A percentile compares a stretch with the other conserved stretches of the same genome.
Evolutionary conservation across 192 early-diverging fungal genomes (phyloP).

Genomic region (Coemansia sp.): DNA sequence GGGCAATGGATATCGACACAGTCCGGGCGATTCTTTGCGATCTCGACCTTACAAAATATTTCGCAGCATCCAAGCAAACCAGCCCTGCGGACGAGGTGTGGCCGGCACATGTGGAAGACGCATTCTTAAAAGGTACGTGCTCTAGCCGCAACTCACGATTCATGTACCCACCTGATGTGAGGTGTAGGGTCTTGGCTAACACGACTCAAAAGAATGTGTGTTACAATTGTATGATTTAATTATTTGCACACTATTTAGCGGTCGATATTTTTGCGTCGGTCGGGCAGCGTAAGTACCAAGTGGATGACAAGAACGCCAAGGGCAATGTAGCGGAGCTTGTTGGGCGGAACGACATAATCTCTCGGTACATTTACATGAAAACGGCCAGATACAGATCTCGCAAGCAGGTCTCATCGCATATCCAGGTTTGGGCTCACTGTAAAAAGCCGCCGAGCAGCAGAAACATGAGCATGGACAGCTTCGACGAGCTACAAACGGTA

Average conservation of each 20-base stretch:
- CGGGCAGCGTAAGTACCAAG: slow-evolving; percentile 50
- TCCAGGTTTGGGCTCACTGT: slow-evolving; percentile 78
- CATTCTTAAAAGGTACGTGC: slow-evolving; percentile 34
- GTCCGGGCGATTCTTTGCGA: slow-evolving; percentile 30
- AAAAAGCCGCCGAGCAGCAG: slow-evolving; percentile 59
- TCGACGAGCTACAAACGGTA: slow-evolving; percentile 39
- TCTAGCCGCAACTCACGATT: not conserved
- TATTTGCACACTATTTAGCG: slow-evolving; percentile 10
- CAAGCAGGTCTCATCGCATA: slow-evolving; percentile 81
- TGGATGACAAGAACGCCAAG: slow-evolving; percentile 29
- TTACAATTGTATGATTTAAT: not conserved
- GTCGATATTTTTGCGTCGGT: slow-evolving; percentile 42
- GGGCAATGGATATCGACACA: slow-evolving; percentile 39
- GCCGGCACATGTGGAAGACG: slow-evolving; percentile 40
- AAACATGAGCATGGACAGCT: slow-evolving; percentile 34
- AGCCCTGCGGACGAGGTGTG: slow-evolving; percentile 38
- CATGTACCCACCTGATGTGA: no score
- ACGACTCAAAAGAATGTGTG: not conserved
- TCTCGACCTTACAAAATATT: slow-evolving; percentile 37
- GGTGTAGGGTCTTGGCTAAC: not conserved
- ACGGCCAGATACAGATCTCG: slow-evolving; percentile 68
- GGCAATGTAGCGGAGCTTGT: slow-evolving; percentile 34
- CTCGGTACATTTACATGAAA: slow-evolving; percentile 71
- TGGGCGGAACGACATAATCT: slow-evolving; percentile 76
- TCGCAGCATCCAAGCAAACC: slow-evolving; percentile 25